phyloP scores from a whole-genome alignment of 805 yeast genomes.

The Saturnispora halmiae region DNA sequence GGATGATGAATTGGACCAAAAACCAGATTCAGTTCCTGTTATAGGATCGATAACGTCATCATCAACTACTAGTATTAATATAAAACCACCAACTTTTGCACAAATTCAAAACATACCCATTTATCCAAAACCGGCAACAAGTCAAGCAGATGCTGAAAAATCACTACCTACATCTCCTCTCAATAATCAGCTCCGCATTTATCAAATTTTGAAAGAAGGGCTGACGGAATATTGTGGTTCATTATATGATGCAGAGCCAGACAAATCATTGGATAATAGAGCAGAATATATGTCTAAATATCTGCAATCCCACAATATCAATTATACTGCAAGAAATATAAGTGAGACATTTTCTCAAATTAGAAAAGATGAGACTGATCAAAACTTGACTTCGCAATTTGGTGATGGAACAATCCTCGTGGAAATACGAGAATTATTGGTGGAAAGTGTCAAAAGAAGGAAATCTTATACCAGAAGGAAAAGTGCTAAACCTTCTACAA shows the following conservation, averaged over 20 bases:
- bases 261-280: constrained; percentile 18
- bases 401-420: constrained; percentile 13
- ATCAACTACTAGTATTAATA: constrained; percentile 2
- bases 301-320: constrained; percentile 14
- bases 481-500: constrained; percentile 7
- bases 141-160: not conserved
- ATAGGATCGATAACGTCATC: constrained; percentile 7
- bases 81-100: constrained; percentile 13
- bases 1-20: constrained; percentile 8
- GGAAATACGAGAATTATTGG: constrained; percentile 17
- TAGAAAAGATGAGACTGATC: constrained; percentile 19
- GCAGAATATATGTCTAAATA: constrained; percentile 22
- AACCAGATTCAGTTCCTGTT: not conserved
- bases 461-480: constrained; percentile 23
- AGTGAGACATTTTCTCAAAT: constrained; percentile 21
- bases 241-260: constrained; percentile 16
- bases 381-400: constrained; percentile 11
- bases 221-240: constrained; percentile 19
- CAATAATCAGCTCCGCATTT: constrained; percentile 8
- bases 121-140: not conserved
- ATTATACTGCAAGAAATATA: constrained; percentile 20
- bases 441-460: constrained; percentile 22
- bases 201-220: constrained; percentile 19
- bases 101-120: constrained; percentile 7
- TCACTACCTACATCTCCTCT: constrained; percentile 5